Percentiles rank a stretch among this genome's conserved stretches.
Conservation (phyloP, 257 asterid species). For the Przewalskia tangutica region DNA sequence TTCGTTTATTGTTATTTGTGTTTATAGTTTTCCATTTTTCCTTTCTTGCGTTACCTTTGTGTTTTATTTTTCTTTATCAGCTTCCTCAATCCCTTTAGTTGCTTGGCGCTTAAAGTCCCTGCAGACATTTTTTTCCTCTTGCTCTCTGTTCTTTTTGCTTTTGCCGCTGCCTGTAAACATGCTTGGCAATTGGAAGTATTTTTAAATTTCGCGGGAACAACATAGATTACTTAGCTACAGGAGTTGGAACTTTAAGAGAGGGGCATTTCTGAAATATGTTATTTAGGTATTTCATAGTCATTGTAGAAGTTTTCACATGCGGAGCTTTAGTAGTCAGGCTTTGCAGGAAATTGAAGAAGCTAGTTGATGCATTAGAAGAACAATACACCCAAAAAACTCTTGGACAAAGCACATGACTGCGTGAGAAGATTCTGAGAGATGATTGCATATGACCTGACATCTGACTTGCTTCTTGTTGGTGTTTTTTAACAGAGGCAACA, state of each 20-base stretch:
- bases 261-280: background rate
- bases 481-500: constrained; percentile 70
- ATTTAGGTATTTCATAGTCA: background rate
- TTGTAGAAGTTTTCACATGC: background rate
- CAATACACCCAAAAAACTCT: background rate
- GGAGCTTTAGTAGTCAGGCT: background rate
- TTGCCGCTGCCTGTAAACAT: background rate
- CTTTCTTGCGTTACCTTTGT: background rate
- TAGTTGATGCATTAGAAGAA: background rate
- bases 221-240: background rate
- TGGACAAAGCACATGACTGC: background rate
- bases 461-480: constrained; percentile 3
- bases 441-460: background rate
- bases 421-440: background rate
- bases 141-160: background rate
- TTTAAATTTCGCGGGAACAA: background rate
- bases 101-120: background rate
- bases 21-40: background rate
- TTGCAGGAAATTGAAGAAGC: background rate
- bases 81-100: background rate
- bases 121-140: background rate
- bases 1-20: background rate
- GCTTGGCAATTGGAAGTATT: background rate
- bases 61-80: background rate
- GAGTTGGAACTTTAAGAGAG: background rate